Conservation (phyloP, 768 basidiomycete species). For the Suillus cothurnatus region DNA sequence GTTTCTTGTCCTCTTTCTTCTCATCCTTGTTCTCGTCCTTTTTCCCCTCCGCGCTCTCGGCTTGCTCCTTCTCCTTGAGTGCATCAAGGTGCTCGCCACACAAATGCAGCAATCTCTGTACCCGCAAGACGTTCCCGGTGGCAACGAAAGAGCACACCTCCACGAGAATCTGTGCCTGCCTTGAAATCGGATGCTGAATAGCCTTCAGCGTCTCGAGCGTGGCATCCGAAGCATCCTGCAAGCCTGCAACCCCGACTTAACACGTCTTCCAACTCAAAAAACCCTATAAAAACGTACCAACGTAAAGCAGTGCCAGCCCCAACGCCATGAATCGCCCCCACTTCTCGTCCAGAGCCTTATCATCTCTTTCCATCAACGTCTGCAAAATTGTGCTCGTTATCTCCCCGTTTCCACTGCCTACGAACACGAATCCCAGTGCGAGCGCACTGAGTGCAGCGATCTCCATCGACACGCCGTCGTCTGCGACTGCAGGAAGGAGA, state of each 20-base stretch:
- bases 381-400: constrained; percentile 88
- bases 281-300: constrained; percentile 56
- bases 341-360: constrained; percentile 82
- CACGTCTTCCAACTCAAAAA: neutral
- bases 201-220: constrained; percentile 92
- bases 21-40: constrained; percentile 45
- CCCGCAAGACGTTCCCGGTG: constrained; percentile 91
- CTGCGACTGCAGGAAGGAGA: constrained; percentile 81
- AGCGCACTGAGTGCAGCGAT: constrained; percentile 84
- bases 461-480: constrained; percentile 86
- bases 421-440: constrained; percentile 92
- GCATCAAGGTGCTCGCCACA: constrained; percentile 88
- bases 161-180: constrained; percentile 88
- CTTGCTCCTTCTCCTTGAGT: constrained; percentile 39
- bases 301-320: constrained; percentile 86
- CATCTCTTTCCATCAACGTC: constrained; percentile 83
- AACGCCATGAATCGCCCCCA: constrained; percentile 92
- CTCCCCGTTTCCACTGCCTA: constrained; percentile 94
- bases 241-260: constrained; percentile 51
- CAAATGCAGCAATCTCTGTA: constrained; percentile 90
- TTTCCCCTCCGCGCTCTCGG: constrained; percentile 28
- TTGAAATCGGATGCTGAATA: constrained; percentile 90
- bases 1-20: constrained; percentile 52
- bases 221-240: constrained; percentile 91
- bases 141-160: constrained; percentile 95